Percentiles rank a stretch among this genome's conserved stretches.
Conservation (phyloP, 1,284 basidiomycete species). For the Irpex rosettiformis region DNA sequence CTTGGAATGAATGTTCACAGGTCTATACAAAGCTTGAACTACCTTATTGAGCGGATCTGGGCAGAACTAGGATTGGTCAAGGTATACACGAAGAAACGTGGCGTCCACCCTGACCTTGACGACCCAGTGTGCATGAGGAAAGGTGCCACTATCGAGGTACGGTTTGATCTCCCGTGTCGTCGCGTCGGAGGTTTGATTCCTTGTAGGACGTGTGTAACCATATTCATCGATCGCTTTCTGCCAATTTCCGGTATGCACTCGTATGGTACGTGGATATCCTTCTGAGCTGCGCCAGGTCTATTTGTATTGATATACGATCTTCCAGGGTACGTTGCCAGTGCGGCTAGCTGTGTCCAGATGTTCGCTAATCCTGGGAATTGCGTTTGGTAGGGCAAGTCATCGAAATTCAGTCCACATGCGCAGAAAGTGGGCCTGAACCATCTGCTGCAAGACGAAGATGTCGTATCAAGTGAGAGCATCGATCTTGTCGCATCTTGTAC, state of each 20-base stretch:
- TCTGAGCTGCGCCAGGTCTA: neutral
- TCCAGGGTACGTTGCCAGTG: conserved; percentile 24
- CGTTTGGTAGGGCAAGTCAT: conserved; percentile 71
- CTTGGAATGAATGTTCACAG: neutral
- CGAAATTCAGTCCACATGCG: conserved; percentile 88
- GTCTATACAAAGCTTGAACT: conserved; percentile 62
- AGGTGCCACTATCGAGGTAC: conserved; percentile 90
- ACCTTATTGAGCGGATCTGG: conserved; percentile 90
- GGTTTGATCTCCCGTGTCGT: neutral
- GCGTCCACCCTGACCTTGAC: conserved; percentile 85
- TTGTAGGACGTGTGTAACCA: conserved; percentile 81
- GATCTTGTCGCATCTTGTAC: conserved; percentile 2
- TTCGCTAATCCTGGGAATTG: neutral
- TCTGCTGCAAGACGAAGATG: conserved; percentile 91
- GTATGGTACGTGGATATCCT: conserved; percentile 62
- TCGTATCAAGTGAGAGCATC: conserved; percentile 76
- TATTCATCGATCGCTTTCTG: conserved; percentile 85
- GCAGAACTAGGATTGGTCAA: conserved; percentile 83
- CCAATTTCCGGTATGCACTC: conserved; percentile 91
- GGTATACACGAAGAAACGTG: conserved; percentile 96
- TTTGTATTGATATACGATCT: neutral
- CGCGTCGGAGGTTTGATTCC: neutral
- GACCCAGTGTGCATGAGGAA: conserved; percentile 94
- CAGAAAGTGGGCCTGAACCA: conserved; percentile 92
- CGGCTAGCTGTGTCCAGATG: conserved; percentile 20